phyloP scores from a whole-genome alignment of 2,329 filamentous ascomycete genomes.

The Aureobasidium melanogenum region DNA sequence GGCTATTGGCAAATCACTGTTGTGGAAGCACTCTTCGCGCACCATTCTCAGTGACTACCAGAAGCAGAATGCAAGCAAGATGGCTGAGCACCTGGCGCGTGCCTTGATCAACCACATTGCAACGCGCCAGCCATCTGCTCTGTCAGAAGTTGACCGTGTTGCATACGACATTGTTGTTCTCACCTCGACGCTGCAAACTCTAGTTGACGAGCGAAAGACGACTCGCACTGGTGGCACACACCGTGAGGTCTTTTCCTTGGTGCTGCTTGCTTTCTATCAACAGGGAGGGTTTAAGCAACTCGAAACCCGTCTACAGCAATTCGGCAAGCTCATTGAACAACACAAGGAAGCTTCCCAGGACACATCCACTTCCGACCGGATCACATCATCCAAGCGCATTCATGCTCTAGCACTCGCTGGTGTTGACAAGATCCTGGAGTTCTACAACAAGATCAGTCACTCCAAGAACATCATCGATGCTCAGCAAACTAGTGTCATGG shows the following conservation, averaged over 20 bases:
- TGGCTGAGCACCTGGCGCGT: conserved; percentile 62
- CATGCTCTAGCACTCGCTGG: conserved; percentile 21
- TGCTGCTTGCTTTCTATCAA: conserved; percentile 81
- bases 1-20: conserved; percentile 69
- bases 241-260: conserved; percentile 52
- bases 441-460: conserved; percentile 69
- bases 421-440: conserved; percentile 66
- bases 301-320: conserved; percentile 39
- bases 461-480: conserved; percentile 77
- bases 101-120: conserved; percentile 51
- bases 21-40: conserved; percentile 51
- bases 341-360: conserved; percentile 21
- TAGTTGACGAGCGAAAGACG: conserved; percentile 53
- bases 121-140: background rate
- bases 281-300: conserved; percentile 66
- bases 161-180: conserved; percentile 77
- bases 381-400: conserved; percentile 9
- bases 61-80: conserved; percentile 51
- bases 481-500: conserved; percentile 47
- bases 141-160: conserved; percentile 12
- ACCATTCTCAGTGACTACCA: conserved; percentile 49
- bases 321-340: conserved; percentile 20
- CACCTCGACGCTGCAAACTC: conserved; percentile 65
- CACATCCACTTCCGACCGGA: background rate
- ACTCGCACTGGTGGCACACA: conserved; percentile 40